A percentile compares a stretch with the other conserved stretches of the same genome.
Evolutionary conservation across 1,284 basidiomycete species (phyloP).

Genomic region (Vanrija pseudolonga): DNA sequence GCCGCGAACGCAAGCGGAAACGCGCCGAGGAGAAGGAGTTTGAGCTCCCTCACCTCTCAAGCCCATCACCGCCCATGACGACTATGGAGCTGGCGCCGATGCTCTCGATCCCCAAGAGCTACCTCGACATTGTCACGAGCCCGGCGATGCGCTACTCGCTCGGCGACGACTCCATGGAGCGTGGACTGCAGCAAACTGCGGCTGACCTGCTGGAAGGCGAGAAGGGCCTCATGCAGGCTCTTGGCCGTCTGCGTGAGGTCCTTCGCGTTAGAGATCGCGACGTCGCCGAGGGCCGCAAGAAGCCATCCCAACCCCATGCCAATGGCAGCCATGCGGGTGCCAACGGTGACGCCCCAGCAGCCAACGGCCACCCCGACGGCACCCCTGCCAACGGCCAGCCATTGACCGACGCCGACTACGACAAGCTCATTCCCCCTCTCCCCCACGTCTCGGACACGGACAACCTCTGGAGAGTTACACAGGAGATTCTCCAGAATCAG

Average conservation of each 20-base stretch:
- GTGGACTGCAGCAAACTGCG: conserved; percentile 44
- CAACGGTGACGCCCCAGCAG: conserved; percentile 5
- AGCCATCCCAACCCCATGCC: conserved; percentile 3
- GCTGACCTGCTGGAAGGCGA: conserved; percentile 49
- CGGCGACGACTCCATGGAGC: conserved; percentile 46
- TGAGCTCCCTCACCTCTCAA: conserved; percentile 41
- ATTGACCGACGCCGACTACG: conserved; percentile 10
- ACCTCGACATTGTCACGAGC: conserved; percentile 45
- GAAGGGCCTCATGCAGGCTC: conserved; percentile 43
- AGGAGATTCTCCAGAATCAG: conserved; percentile 27
- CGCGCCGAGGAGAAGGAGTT: conserved; percentile 27
- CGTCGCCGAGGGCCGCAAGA: conserved; percentile 22
- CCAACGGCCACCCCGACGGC: conserved; percentile 1
- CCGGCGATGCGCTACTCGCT: conserved; percentile 47
- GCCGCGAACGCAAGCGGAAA: conserved; percentile 26
- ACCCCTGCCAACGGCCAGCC: conserved; percentile 7
- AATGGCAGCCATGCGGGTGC: conserved; percentile 2
- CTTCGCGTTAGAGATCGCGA: conserved; percentile 35
- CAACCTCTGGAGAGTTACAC: conserved; percentile 45
- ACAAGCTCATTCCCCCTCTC: conserved; percentile 25
- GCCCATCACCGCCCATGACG: conserved; percentile 41
- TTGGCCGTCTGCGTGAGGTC: conserved; percentile 43
- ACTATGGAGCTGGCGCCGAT: conserved; percentile 41
- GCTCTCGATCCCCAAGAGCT: conserved; percentile 41
- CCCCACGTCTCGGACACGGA: conserved; percentile 43